phyloP scores from a whole-genome alignment of 2,329 filamentous ascomycete genomes.

The Celoporthe dispersa region DNA sequence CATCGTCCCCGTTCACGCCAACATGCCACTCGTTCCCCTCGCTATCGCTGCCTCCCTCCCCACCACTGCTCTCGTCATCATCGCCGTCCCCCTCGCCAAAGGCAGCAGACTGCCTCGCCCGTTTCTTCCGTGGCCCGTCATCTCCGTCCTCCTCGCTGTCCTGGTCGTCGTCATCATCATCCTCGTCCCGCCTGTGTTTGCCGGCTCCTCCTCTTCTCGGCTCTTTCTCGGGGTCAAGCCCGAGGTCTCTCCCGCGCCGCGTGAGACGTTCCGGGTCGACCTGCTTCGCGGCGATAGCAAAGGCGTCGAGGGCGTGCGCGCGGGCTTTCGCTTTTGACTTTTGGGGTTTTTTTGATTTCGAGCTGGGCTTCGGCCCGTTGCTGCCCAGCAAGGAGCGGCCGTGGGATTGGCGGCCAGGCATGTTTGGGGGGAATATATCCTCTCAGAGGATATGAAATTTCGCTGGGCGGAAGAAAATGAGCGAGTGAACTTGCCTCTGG shows the following conservation, averaged over 20 bases:
- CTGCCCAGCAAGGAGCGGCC: constrained; percentile 53
- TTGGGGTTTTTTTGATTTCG: constrained; percentile 32
- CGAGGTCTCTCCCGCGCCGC: constrained; percentile 51
- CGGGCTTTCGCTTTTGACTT: constrained; percentile 55
- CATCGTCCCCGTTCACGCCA: constrained; percentile 64
- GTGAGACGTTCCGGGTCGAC: constrained; percentile 45
- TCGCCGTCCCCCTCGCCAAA: constrained; percentile 47
- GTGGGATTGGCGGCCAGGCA: constrained; percentile 64
- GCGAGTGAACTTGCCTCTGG: background rate
- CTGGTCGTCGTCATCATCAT: constrained; percentile 54
- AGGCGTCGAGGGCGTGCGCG: constrained; percentile 60
- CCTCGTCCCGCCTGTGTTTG: constrained; percentile 50
- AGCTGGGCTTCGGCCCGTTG: constrained; percentile 32
- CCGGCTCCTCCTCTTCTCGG: constrained; percentile 35
- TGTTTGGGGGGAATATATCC: constrained; percentile 33
- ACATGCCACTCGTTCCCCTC: constrained; percentile 86
- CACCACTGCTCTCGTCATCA: constrained; percentile 57
- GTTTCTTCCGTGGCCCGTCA: constrained; percentile 52
- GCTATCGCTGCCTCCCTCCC: constrained; percentile 80
- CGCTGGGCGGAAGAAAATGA: background rate
- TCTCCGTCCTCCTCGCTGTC: constrained; percentile 69
- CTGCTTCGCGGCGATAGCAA: constrained; percentile 60
- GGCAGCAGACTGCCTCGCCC: constrained; percentile 44
- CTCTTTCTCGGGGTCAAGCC: constrained; percentile 50
- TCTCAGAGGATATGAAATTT: background rate